phyloP scores from a whole-genome alignment of 441 rosid species.

The Adansonia rubrostipa region DNA sequence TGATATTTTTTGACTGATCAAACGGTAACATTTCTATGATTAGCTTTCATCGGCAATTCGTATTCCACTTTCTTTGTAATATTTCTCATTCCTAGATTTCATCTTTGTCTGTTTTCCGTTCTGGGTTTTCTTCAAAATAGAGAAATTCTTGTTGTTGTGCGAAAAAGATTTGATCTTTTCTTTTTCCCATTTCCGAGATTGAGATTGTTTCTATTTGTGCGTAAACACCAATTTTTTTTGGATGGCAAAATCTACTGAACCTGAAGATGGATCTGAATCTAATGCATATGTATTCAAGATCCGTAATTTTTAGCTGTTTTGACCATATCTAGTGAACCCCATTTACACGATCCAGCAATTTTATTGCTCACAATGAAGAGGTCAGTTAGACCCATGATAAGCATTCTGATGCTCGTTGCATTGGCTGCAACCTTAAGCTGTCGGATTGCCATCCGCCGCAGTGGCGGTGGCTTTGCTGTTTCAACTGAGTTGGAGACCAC shows the following conservation, averaged over 20 bases:
- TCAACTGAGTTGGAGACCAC: constrained; percentile 39
- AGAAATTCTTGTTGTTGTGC: background rate
- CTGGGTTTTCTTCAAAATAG: constrained; percentile 6
- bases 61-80: constrained; percentile 34
- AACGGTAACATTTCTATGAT: constrained; percentile 20
- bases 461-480: constrained; percentile 37
- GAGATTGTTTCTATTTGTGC: background rate
- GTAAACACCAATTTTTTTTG: background rate
- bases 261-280: constrained; percentile 40
- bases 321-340: constrained; percentile 38
- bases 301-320: constrained; percentile 22
- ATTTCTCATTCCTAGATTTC: background rate
- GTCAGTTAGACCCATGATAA: constrained; percentile 68
- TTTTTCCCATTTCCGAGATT: background rate
- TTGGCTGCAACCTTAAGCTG: constrained; percentile 61
- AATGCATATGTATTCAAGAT: constrained; percentile 28
- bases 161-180: constrained; percentile 3
- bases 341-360: constrained; percentile 18
- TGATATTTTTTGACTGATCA: constrained; percentile 31
- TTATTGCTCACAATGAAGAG: constrained; percentile 64
- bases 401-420: constrained; percentile 56
- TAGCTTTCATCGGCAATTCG: constrained; percentile 29
- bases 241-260: constrained; percentile 19
- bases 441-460: constrained; percentile 52
- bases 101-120: background rate